Evolutionary conservation across 768 basidiomycete genomes (phyloP), one percentile per base, ranked within the genome.

Genomic region (Plicaturopsis crispa): DNA sequence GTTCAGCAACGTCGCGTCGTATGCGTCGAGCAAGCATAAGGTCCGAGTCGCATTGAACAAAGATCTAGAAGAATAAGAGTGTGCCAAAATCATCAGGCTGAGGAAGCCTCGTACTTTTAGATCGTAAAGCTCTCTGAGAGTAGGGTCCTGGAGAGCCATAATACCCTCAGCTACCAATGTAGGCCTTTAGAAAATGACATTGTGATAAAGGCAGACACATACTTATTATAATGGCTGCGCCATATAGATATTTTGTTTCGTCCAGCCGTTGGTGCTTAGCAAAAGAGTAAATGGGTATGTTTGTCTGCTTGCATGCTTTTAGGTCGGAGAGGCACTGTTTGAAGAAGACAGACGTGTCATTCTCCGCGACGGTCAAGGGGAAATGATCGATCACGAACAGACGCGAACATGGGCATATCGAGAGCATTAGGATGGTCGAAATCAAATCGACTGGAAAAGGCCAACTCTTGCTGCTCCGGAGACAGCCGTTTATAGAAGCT

Each of bases 221-320:
- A 81, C 82, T 77, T 39, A 96, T 92, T 50, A 96, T 88, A 35
- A 97, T 84, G 13, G 86, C 80, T 10, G 92, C 91, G 4, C 92
- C 92, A 55, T 97, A 97, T 2, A 94, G 65, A 60, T 96, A 93
- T 55, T 90, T 85, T 20, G 72, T 80, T 48, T 89, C 83, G 11
- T 73, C 61, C 19, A 83, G 54, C 41, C 89, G 69, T 55, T 96
- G 91, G 60, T 99, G 96, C 46, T 86, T 70, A 18, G 76, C 69
- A 60, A 99, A 99, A 1, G 91, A 94, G 58, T 99, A 99, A 5
- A 94, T 76, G 0, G 96, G 94, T 42, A 97, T 89, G 60, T 94
- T 85, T 0, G 80, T 75, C 53, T 78, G 91, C 56, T 65, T 78
- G 54, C 89, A 87, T 4, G 76, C 67, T 57, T 92, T 96, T 44